Evolutionary conservation across 1,284 basidiomycete species (phyloP).

Genomic region (Ganoderma sinense): DNA sequence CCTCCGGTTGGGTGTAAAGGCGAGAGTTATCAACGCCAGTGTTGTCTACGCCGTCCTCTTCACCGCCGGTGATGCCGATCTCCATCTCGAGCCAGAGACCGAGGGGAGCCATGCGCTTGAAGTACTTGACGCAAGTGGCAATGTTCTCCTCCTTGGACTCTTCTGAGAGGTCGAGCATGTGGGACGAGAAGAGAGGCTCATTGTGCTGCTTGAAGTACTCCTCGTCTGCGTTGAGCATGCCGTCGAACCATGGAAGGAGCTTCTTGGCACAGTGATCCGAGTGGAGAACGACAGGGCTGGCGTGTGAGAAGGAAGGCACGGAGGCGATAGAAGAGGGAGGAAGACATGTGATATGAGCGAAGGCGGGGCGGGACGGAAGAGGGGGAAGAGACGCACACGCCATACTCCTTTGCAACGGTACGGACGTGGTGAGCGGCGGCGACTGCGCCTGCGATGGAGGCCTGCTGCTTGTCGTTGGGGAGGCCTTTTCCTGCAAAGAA

Average conservation of each 20-base stretch:
- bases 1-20: constrained; percentile 98
- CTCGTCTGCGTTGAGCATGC: constrained; percentile 98
- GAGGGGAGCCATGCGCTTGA: constrained; percentile 93
- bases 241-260: constrained; percentile 99
- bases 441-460: constrained; percentile 92
- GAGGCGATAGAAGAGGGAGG: constrained; percentile 13
- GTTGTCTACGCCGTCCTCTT: constrained; percentile 99
- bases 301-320: background rate
- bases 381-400: constrained; percentile 70
- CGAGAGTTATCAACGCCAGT: constrained; percentile 92
- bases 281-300: constrained; percentile 95
- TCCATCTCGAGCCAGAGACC: constrained; percentile 99
- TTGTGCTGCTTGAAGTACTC: constrained; percentile 91
- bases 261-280: constrained; percentile 99
- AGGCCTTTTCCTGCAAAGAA: constrained; percentile 99
- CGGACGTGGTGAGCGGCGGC: constrained; percentile 96
- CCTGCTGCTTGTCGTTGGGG: constrained; percentile 95
- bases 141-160: constrained; percentile 99
- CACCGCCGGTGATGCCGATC: constrained; percentile 99
- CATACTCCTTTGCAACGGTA: constrained; percentile 87
- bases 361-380: constrained; percentile 9
- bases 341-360: constrained; percentile 41
- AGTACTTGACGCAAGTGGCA: constrained; percentile 92
- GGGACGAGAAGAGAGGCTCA: constrained; percentile 96
- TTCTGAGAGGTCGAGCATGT: constrained; percentile 99